Base-by-base conservation (phyloP, 441 rosid genomes). In the Sinapis alba region DNA sequence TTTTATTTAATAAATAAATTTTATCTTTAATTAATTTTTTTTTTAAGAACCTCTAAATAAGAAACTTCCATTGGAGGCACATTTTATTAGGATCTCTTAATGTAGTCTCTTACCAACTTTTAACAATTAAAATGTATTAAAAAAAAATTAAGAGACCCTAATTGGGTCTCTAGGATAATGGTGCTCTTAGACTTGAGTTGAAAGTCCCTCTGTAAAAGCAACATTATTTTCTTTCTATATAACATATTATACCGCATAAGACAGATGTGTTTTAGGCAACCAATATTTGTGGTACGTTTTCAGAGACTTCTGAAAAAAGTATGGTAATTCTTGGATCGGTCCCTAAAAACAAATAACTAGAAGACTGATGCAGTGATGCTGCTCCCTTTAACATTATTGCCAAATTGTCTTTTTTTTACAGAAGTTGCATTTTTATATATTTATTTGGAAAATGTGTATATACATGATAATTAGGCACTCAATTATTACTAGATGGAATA, bases 401-500 rank as follows among this genome's bases (percentile, higher is more conserved):
- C 16, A 32, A 30, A 10, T 9, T 6, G 3, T 10, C 21, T 61
- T 60, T 1, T 7, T 28, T 20, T 13, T 1, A 34, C 54, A 6
- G 38, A 53, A 72, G 36, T 12, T 51, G 27, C 10, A 72, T 72
- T 72, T 6, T 8, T 18, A 18, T 50, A n/a, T 50, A 50, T 32
- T 23, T 21, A 16, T 28, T 23, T 24, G 18, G 23, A 73, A 30
- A 57, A 11, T 74, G 68, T 60, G 23, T 54, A 34, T 18, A 50
- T 61, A 71, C 77, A 66, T 34, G 34, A 23, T 7, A 66, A 38
- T 26, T 20, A 24, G 23, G 5, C 26, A 74, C 71, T 65, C 65
- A 41, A 16, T 24, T 28, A 16, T 24, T 28, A 71, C 65, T 69
- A 26, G 2, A 45, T 21, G 1, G 15, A 51, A 18, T 12, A 58